Base-by-base conservation (phyloP, 257 asterid species). In the Ballota nigra region DNA sequence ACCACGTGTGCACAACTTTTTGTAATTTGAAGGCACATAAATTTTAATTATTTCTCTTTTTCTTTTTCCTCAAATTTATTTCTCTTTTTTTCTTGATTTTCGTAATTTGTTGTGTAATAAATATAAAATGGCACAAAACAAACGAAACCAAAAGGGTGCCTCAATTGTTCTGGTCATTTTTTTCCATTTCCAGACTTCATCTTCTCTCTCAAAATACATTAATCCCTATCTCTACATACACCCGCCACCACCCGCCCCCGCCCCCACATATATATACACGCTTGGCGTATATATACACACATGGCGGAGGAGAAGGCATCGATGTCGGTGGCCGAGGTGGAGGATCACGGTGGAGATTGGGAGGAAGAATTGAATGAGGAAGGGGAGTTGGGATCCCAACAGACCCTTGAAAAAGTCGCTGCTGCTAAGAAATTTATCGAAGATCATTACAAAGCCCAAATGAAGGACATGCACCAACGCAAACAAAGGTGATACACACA, bases 391-490 rank as follows among this genome's bases (percentile, higher is more conserved):
- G 90, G 83, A 13, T 88, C 96, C 4, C 80, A 66, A 82, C 63
- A 81, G 75, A 92, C 98, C 3, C 81, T 88, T 26, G 91, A 90
- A 72, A 86, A 95, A 23, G 98, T 83, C 31, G 98, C 92, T 4
- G 95, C 96, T 1, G 95, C 97, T 4, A 92, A 92, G 83, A 86
- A 88, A 69, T 85, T 82, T 70, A 90, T 90, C 33, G 98, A 92
- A 79, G 79, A 87, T 69, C 97, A 92, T 81, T 92, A 88, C 74
- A 88, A 77, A 67, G 67, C 81, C 73, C 88, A 81, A 36, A 88
- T 82, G 95, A 92, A 85, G 64, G 85, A 77, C 73, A 80, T 90
- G 51, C 88, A 88, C 69, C 81, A 79, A 68, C 90, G 98, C 24
- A 88, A 78, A 70, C 82, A 80, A 63, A 86, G 97, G 93, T 67